Evolutionary conservation across 2,329 filamentous ascomycete genomes (phyloP).

Genomic region (Venturiaceae sp.): DNA sequence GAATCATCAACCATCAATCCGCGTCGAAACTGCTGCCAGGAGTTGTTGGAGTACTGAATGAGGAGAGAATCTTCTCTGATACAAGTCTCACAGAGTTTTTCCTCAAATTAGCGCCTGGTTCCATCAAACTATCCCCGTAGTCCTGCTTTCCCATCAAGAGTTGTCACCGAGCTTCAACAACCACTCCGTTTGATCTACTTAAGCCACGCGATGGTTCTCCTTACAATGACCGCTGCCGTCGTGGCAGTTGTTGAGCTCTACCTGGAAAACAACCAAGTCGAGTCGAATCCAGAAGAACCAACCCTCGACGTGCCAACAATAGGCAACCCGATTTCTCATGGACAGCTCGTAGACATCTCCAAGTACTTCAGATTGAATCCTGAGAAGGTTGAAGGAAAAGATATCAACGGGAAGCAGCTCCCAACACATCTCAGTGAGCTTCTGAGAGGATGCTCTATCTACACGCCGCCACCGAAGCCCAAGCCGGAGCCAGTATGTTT

Average conservation of each 20-base stretch:
- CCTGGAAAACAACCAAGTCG: conserved; percentile 13
- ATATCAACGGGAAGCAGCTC: neutral
- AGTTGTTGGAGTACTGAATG: too few relatives aligned
- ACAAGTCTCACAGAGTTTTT: neutral
- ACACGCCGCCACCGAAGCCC: conserved; percentile 67
- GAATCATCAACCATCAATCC: neutral
- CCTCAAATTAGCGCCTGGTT: neutral
- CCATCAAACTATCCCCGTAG: too few relatives aligned
- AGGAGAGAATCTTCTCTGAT: neutral
- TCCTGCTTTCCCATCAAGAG: neutral
- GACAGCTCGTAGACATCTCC: conserved; percentile 56
- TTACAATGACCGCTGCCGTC: conserved; percentile 64
- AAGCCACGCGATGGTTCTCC: conserved; percentile 27
- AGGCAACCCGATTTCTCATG: conserved; percentile 63
- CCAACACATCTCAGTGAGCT: conserved; percentile 55
- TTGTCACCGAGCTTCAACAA: neutral
- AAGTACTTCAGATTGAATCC: conserved; percentile 29
- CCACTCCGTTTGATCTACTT: neutral
- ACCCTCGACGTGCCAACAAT: conserved; percentile 39
- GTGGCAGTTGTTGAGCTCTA: conserved; percentile 48
- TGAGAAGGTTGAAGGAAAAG: neutral
- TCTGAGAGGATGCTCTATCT: conserved; percentile 61
- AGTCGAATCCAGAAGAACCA: conserved; percentile 30
- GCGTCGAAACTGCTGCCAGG: neutral
- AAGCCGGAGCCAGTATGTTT: conserved; percentile 64